Evolutionary conservation across 805 yeast genomes (phyloP), one percentile per base, ranked within the genome.

Genomic region (Yarrowia sp.): DNA sequence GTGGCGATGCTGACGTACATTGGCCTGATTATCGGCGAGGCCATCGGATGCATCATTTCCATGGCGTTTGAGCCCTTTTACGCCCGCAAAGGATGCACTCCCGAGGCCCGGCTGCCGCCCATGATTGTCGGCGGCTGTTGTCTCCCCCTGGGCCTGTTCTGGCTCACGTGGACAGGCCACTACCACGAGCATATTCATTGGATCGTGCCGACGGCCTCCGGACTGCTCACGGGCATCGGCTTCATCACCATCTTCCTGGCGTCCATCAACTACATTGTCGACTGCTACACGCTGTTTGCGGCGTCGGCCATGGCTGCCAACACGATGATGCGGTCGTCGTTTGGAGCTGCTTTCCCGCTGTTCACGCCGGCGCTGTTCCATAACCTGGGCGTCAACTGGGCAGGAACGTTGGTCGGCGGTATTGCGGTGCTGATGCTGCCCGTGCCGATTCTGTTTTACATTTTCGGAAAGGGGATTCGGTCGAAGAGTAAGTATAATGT

Each of bases 151-250:
- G 97, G 97, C 67, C 80, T 92, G 71, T 82, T 92, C 74, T 90
- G 97, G 97, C 82, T 92, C 77, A 86, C 90, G 69, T 92, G 97
- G 97, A 81, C 94, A 10, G 97, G 97, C 75, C 84, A 86, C 71
- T 92, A 87, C 78, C 88, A 85, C 61, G 78, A 87, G 43, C 78
- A 78, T 52, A 85, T 91, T 46, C 97, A 89, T 75, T 92, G 94
- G 94, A 88, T 87, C 73, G 90, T 85, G n/a, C 95, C 96, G 49
- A 84, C 89, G 1, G 78, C 86, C 38, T 86, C 90, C 38, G 89
- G 91, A 71, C 70, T 84, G 3, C 83, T 88, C 74, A 83, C 86
- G 46, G 93, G 92, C 12, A 85, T 84, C 71, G 96, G 94, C 46
- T 79, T 89, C 69, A 80, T 89, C 71, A 82, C 86, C 52, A 86